Evolutionary conservation across 2,329 filamentous ascomycete genomes (phyloP), one percentile per base, ranked within the genome.

Genomic region (Colletotrichum cordylinicola): DNA sequence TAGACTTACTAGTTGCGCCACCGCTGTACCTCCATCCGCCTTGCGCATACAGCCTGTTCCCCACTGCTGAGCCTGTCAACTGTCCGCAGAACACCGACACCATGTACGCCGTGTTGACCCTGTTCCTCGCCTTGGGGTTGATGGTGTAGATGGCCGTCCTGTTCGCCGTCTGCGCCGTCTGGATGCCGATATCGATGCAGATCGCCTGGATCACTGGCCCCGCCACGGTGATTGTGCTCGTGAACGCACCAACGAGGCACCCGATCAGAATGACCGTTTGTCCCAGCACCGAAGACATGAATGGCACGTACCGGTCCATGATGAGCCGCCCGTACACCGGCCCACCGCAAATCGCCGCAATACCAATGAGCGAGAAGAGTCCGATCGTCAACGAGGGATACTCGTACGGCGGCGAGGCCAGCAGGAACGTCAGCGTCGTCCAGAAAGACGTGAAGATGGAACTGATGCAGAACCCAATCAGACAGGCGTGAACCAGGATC

Each of bases 61-160:
- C 90, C 6, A 91, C 90, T 2, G 90, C 87, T 0, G 92, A 93
- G 0, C 94, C 94, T 3, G 92, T 93, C 62, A 97, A 79, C 85
- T 97, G 95, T 0, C 95, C 95, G 33, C 90, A 91, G 80, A 96
- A 96, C 0, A 91, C 92, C 9, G 90, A 88, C 0, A 96, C 89
- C 95, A 96, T 97, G 80, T 95, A 97, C 2, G 93, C 94, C 0
- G 94, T 96, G 81, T 97, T 97, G 29, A 96, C 90, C 5, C 95
- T 85, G 83, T 96, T 97, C 6, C 94, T 86, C 0, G 93, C 92
- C 75, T 91, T 92, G 0, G 94, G 92, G 69, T 94, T 93, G 27
- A 96, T 91, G 2, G 87, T 85, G 79, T 95, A 96, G 24, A 97
- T 94, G 6, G 91, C 89, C 1, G 89, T 88, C 0, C 95, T 87